Base-by-base conservation (phyloP, 768 basidiomycete species). In the Tubosaeta brunneosetosa region DNA sequence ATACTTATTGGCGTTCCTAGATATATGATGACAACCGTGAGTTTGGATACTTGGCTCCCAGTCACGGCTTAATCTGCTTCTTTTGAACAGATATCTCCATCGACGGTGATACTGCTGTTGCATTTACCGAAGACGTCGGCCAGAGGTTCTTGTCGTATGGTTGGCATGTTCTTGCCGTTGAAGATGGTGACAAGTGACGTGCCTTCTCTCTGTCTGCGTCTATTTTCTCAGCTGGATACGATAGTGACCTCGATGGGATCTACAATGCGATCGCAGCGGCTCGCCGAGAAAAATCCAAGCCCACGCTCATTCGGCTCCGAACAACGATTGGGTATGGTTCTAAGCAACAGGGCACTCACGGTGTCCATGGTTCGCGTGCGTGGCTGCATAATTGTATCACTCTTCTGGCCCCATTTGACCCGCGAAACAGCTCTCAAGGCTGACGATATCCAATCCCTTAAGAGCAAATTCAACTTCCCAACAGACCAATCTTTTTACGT, bases 271-370 rank as follows among this genome's bases (percentile, higher is more conserved):
- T 97, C 62, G 81, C 77, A 42, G 79, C 85, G 64, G 92, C 87
- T 50, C 84, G 86, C 62, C 73, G 77, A 67, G 86, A 86, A 65
- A 88, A 78, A 68, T 77, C 61, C 70, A 93, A 92, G 74, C 94
- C 94, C 26, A 91, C 92, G 34, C 77, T 97, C 60, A 89, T 97
- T 70, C 79, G 83, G 55, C 74, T 95, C 51, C 83, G 78, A 63
- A 97, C 94, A 49, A 97, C 87, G 42, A 97, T 97, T 56, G 94
- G 94, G 37, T 97, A 80, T 66, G 94, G 94, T 55, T 97, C 94
- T 32, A 91, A 89, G 75, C 80, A 84, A 66, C 87, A 92, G 70
- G 94, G 94, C 56, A 93, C 92, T 9, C 92, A 95, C 65, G 91
- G 91, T 61, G 91, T 97, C 56, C 94, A 97, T 71, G 94, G 94